Evolutionary conservation across 257 asterid species (phyloP), one percentile per base, ranked within the genome.

Genomic region (Salvia rosmarinus): DNA sequence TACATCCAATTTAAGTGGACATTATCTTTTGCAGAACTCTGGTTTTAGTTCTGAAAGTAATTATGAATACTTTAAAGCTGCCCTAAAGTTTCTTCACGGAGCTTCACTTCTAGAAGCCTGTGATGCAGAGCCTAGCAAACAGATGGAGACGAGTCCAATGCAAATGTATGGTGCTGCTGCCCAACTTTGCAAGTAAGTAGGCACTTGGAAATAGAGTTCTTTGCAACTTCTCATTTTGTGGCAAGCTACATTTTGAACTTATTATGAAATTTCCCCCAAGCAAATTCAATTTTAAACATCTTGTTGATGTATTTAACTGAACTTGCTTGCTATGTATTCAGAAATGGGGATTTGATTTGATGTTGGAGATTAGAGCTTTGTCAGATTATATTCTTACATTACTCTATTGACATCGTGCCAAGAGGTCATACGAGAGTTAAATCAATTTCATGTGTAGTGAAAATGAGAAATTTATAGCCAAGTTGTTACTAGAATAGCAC

Each of bases 41-140:
- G 96, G 97, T 71, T 88, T 89, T 78, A 78, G 74, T 46, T 82
- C 85, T 37, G 96, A 94, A 81, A 84, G 95, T 80, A 91, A 89
- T 67, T 86, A 83, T 70, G 85, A 81, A 75, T 83, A 81, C 84
- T 91, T 94, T 71, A 84, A 86, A 88, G 96, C 98, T 32, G 95
- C 93, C 46, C 66, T 94, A 20, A 82, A 86, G 86, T 91, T 82
- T 83, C 96, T 94, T 77, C 88, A 82, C 2, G 96, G 93, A 2
- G 99, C 97, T 81, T 83, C 92, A 47, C 96, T 89, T 79, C 74
- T 85, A 54, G 99, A 94, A 77, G 80, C 82, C 58, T 84, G 85
- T 82, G 75, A 68, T 61, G 78, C 71, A 62, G 95, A 81, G 54
- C 81, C 77, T 67, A 72, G 77, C 79, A 86, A 86, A 74, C 82